These are phyloP conservation scores for Sclerotinia trifoliorum DNA, from an alignment of 2,329 filamentous ascomycete genomes.

Conservation along the genomic window DNA sequence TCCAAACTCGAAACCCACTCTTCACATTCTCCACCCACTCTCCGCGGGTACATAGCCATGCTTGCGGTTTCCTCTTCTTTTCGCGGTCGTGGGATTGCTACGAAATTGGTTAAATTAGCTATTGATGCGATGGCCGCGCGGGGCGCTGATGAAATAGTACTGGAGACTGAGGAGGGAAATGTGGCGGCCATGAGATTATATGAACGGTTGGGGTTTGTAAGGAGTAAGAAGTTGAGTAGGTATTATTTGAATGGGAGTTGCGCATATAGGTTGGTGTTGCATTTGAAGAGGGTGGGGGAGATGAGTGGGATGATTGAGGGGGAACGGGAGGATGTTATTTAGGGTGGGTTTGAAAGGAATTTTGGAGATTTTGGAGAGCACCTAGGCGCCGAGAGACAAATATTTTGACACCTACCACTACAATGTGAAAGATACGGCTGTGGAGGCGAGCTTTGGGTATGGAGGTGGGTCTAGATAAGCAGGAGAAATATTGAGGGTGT, in stretches of 20 bases:
- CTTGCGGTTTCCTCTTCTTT: slow-evolving; percentile 81
- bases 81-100: slow-evolving; percentile 83
- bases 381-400: neutral
- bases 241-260: slow-evolving; percentile 98
- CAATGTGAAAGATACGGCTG: neutral
- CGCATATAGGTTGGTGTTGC: slow-evolving; percentile 82
- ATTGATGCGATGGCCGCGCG: slow-evolving; percentile 86
- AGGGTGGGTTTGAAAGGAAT: neutral
- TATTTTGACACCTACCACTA: neutral
- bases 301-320: slow-evolving; percentile 29
- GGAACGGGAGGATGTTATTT: neutral
- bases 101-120: slow-evolving; percentile 80
- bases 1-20: slow-evolving; percentile 92
- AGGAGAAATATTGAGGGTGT: neutral
- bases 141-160: slow-evolving; percentile 87
- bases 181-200: slow-evolving; percentile 87
- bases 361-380: neutral
- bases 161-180: slow-evolving; percentile 96
- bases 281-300: slow-evolving; percentile 38
- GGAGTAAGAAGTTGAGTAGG: slow-evolving; percentile 87
- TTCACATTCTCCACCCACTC: slow-evolving; percentile 69
- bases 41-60: slow-evolving; percentile 97
- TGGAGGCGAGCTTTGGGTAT: neutral
- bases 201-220: slow-evolving; percentile 84
- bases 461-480: neutral